These are phyloP conservation scores for Kalanchoe fedtschenkoi DNA, from an alignment of 164 flowering plant species.

Conservation along the genomic window DNA sequence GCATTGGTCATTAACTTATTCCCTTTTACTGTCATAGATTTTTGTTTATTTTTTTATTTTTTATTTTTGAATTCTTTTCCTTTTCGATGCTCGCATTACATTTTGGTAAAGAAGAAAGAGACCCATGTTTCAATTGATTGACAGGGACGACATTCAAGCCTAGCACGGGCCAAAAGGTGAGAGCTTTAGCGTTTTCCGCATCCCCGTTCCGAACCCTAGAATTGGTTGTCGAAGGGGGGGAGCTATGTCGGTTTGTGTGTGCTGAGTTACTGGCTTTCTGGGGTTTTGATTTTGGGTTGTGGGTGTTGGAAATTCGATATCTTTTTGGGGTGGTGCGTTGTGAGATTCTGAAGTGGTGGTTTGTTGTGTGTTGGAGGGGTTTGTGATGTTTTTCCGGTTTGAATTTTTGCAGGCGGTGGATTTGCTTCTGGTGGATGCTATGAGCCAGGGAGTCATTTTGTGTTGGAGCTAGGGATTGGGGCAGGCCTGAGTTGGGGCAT, in stretches of 20 bases:
- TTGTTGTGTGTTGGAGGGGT: neutral
- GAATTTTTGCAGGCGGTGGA: neutral
- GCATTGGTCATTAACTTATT: constrained; percentile 1
- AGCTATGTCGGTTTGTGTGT: too few species aligned
- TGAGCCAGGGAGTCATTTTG: neutral
- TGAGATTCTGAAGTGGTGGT: neutral
- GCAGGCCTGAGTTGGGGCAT: neutral
- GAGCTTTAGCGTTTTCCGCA: neutral
- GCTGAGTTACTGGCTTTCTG: neutral
- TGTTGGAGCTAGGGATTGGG: neutral
- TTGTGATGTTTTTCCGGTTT: neutral
- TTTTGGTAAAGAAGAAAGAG: constrained; percentile 5
- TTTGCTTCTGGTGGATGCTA: neutral
- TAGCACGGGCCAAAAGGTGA: constrained; percentile 4
- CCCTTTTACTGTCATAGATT: constrained; percentile 1
- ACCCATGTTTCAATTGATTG: constrained; percentile 7
- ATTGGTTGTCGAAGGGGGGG: neutral
- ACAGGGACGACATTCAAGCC: neutral
- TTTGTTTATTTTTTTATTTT: neutral
- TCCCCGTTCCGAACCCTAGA: neutral
- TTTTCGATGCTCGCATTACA: constrained; percentile 6
- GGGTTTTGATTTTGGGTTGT: neutral
- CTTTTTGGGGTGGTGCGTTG: neutral
- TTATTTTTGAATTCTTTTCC: too few species aligned
- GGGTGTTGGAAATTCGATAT: neutral